phyloP scores from a whole-genome alignment of 2,329 filamentous ascomycete genomes.

The Teratosphaeria nubilosa region DNA sequence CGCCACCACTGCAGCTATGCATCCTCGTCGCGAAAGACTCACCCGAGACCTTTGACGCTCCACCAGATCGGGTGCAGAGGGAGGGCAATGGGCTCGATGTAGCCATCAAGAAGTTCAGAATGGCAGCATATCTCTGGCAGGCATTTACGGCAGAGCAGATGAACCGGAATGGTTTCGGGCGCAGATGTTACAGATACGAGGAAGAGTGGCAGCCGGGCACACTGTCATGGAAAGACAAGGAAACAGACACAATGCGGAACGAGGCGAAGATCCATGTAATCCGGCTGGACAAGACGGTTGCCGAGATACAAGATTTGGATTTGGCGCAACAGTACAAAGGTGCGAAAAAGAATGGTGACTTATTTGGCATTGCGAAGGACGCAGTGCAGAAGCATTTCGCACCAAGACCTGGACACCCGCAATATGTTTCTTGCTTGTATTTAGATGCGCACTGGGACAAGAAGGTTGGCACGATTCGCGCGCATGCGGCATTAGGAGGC shows the following conservation, averaged over 20 bases:
- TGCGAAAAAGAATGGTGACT: conserved; percentile 58
- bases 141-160: conserved; percentile 96
- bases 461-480: conserved; percentile 56
- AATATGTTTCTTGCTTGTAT: conserved; percentile 78
- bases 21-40: conserved; percentile 85
- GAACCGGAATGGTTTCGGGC: conserved; percentile 76
- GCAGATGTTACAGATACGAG: conserved; percentile 80
- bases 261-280: conserved; percentile 87
- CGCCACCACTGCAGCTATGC: conserved; percentile 79
- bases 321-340: conserved; percentile 65
- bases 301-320: conserved; percentile 69
- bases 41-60: conserved; percentile 70
- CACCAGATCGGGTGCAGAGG: conserved; percentile 61
- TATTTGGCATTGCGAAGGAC: conserved; percentile 68
- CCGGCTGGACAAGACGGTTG: conserved; percentile 70
- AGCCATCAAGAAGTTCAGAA: conserved; percentile 82
- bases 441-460: conserved; percentile 86
- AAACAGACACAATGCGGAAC: conserved; percentile 66
- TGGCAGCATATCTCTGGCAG: conserved; percentile 94
- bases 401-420: conserved; percentile 64
- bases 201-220: conserved; percentile 89
- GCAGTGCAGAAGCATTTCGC: conserved; percentile 72
- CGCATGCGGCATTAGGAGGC: conserved; percentile 77
- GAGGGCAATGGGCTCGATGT: conserved; percentile 75
- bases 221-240: conserved; percentile 63